A percentile compares a stretch with the other conserved stretches of the same genome.
Conservation (phyloP, 2,329 filamentous ascomycete genomes). For the Cryphonectria parasitica region DNA sequence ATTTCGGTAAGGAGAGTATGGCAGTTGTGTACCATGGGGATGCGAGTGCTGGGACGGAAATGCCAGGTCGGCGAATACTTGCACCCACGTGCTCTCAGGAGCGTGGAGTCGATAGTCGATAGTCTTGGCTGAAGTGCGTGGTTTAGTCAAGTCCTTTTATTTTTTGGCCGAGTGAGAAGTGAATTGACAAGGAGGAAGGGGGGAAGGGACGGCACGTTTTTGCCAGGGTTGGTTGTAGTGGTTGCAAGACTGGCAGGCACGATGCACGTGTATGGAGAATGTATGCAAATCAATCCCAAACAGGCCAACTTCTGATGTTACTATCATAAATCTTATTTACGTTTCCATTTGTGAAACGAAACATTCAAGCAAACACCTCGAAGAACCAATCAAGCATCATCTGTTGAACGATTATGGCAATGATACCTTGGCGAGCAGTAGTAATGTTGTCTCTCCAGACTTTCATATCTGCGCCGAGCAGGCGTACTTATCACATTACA, state of each 20-base stretch:
- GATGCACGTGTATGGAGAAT: neutral
- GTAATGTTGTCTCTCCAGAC: no score
- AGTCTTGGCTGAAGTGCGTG: neutral
- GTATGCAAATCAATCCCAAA: neutral
- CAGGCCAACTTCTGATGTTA: neutral
- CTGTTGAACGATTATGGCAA: no score
- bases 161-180: no score
- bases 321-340: neutral
- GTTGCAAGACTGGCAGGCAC: neutral
- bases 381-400: neutral
- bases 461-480: no score
- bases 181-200: neutral
- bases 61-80: slow-evolving; percentile 12
- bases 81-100: slow-evolving; percentile 15
- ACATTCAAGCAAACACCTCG: neutral
- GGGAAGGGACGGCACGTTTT: neutral
- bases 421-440: no score
- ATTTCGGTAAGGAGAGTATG: neutral
- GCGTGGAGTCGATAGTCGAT: neutral
- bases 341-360: neutral
- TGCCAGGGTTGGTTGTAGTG: neutral
- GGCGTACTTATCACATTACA: neutral
- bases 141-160: neutral
- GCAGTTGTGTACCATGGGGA: neutral
- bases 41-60: neutral